A percentile compares a stretch with the other conserved stretches of the same genome.
phyloP scores from a whole-genome alignment of 148 eudicot genomes.

The Diospyros lotus region DNA sequence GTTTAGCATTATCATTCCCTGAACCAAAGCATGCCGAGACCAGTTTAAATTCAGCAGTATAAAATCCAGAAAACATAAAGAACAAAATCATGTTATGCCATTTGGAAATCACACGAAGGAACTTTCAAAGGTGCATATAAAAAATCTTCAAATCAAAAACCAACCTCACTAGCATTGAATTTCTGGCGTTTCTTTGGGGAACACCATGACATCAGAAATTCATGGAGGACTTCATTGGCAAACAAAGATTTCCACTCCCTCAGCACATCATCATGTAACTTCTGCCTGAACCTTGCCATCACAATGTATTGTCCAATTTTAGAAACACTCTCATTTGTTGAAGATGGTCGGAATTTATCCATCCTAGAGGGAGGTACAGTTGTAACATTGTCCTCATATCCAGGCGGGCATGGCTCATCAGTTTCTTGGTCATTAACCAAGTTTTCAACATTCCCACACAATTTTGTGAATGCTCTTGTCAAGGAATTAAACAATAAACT shows the following conservation, averaged over 20 bases:
- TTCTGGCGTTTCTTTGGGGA: constrained; percentile 22
- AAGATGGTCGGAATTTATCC: constrained; percentile 26
- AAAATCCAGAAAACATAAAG: background rate
- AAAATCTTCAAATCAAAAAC: constrained; percentile 1
- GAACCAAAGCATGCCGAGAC: constrained; percentile 17
- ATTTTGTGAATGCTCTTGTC: constrained; percentile 45
- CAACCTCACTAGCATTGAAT: constrained; percentile 32
- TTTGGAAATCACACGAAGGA: background rate
- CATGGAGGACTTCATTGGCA: constrained; percentile 31
- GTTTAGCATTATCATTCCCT: constrained; percentile 33
- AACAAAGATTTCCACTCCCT: constrained; percentile 53
- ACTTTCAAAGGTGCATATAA: background rate
- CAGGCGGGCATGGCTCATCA: constrained; percentile 45
- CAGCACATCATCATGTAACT: constrained; percentile 62
- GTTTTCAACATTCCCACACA: constrained; percentile 30
- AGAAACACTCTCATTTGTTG: constrained; percentile 21
- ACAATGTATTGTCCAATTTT: constrained; percentile 31
- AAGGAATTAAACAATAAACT: constrained; percentile 29
- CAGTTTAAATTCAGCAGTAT: background rate
- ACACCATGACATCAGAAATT: constrained; percentile 20
- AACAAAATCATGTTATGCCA: background rate
- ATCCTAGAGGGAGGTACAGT: constrained; percentile 20
- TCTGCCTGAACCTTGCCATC: constrained; percentile 60
- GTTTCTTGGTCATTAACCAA: constrained; percentile 18
- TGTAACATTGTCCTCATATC: constrained; percentile 27